Percentiles rank a stretch among this genome's conserved stretches.
phyloP scores from a whole-genome alignment of 2,329 filamentous ascomycete genomes.

The Metarhizium guizhouense region DNA sequence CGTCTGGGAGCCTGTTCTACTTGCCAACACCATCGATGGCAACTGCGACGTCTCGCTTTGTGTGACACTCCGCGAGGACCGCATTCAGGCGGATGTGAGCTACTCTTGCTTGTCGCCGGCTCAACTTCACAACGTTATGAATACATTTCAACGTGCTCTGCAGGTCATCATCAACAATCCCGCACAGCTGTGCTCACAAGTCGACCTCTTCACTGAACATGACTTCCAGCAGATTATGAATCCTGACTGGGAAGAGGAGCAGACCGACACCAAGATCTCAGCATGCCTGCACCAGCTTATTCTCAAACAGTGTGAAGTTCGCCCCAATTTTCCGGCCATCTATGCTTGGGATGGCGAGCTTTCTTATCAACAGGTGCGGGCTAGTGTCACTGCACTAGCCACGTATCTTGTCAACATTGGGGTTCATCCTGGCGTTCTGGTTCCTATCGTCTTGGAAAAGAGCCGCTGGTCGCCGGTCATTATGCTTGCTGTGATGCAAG shows the following conservation, averaged over 20 bases:
- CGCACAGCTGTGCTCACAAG: slow-evolving; percentile 30
- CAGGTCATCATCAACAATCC: slow-evolving; percentile 34
- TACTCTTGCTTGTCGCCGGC: slow-evolving; percentile 32
- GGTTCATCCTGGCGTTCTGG: slow-evolving; percentile 41
- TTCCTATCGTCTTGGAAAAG: slow-evolving; percentile 63
- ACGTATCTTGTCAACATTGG: slow-evolving; percentile 41
- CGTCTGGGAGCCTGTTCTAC: slow-evolving; percentile 8
- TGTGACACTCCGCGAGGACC: slow-evolving; percentile 30
- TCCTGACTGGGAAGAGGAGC: slow-evolving; percentile 37
- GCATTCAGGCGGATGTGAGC: slow-evolving; percentile 34
- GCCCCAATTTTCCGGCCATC: slow-evolving; percentile 31
- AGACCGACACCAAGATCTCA: slow-evolving; percentile 28
- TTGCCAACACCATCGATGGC: slow-evolving; percentile 13
- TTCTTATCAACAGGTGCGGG: slow-evolving; percentile 30
- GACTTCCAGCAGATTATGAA: slow-evolving; percentile 45
- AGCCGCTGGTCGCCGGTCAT: slow-evolving; percentile 58
- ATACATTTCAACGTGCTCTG: slow-evolving; percentile 44
- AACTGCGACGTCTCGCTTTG: slow-evolving; percentile 39
- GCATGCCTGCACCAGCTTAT: slow-evolving; percentile 37
- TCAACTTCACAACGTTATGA: slow-evolving; percentile 39
- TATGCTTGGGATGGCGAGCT: slow-evolving; percentile 37
- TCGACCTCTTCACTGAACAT: slow-evolving; percentile 45
- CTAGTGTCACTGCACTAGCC: slow-evolving; percentile 28
- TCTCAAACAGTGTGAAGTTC: slow-evolving; percentile 27
- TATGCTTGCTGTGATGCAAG: slow-evolving; percentile 59